Evolutionary conservation across 2,329 filamentous ascomycete genomes (phyloP), one percentile per base, ranked within the genome.

Genomic region (Coniochaeta hoffmannii): DNA sequence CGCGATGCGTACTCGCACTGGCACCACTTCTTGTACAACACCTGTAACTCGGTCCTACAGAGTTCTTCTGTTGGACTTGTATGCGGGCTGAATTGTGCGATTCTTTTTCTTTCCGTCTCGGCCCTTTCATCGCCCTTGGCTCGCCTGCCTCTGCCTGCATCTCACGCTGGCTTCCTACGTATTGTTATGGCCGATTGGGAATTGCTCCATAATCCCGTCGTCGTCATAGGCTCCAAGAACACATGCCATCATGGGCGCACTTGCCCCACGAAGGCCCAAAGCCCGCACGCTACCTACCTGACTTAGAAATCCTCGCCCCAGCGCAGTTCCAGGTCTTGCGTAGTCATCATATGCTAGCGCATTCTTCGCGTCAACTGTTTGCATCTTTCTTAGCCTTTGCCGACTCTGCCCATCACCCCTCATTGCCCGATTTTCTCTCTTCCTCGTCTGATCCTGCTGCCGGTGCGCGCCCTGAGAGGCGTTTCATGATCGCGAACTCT

Each of bases 271-370:
- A 31, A n/a, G 19, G 24, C 46, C 24, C 36, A 41, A 32, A 46
- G 28, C 31, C 49, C 49, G 19, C 49, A 26, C 49, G 32, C 31
- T 51, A 51, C 31, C 28, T 51, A 14, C 49, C n/a, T 51, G 49
- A 31, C 28, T 51, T 51, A 51, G 49, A 51, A 46, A 46, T 46
- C 53, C 58, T 57, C 60, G 57, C 60, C 57, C 60, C 58, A 62
- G 58, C 58, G 56, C 60, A 59, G 32, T 55, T 57, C 57, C 60
- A 59, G 32, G 55, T 57, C 51, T 57, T 60, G 56, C 56, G 54
- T 55, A 53, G 55, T 61, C 63, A 62, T 63, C 64, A 65, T 65
- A 61, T 63, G 59, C 62, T 63, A 65, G 64, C 55, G 55, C 41
- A 53, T 38, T 57, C 54, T n/a, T n/a, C 58, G 57, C 56, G 55